Percentiles rank a stretch among this genome's conserved stretches.
Evolutionary conservation across 2,329 filamentous ascomycete genomes (phyloP).

Genomic region (Diaporthe caulivora): DNA sequence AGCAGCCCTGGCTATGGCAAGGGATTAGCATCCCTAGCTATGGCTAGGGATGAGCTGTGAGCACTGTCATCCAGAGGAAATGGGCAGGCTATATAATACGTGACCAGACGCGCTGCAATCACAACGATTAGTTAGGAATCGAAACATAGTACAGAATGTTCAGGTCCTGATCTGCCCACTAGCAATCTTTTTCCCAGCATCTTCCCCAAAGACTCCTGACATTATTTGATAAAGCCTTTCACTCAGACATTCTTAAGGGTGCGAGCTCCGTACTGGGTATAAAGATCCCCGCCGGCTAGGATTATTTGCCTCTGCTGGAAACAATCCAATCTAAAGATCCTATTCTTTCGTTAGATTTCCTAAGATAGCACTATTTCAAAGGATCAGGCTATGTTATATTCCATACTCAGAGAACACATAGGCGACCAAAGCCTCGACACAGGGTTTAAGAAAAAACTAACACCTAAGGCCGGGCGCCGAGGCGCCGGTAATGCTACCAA

Average conservation of each 20-base stretch:
- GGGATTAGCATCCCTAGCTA: too few relatives aligned
- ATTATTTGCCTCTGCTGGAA: slow-evolving; percentile 45
- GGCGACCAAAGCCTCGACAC: slow-evolving; percentile 44
- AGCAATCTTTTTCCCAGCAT: too few relatives aligned
- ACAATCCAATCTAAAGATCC: slow-evolving; percentile 43
- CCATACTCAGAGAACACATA: slow-evolving; percentile 46
- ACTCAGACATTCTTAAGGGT: slow-evolving; percentile 43
- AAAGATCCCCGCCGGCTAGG: slow-evolving; percentile 34
- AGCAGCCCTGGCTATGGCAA: too few relatives aligned
- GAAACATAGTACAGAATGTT: too few relatives aligned
- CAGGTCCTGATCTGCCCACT: too few relatives aligned
- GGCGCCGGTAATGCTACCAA: slow-evolving; percentile 43
- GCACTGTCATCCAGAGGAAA: too few relatives aligned
- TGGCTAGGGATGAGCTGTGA: too few relatives aligned
- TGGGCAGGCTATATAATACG: too few relatives aligned
- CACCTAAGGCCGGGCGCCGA: neutral
- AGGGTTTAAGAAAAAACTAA: neutral
- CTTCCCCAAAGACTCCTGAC: too few relatives aligned
- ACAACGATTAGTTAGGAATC: too few relatives aligned
- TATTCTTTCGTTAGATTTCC: slow-evolving; percentile 41
- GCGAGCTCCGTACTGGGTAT: slow-evolving; percentile 37
- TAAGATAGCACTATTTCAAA: slow-evolving; percentile 1
- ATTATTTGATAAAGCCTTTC: slow-evolving; percentile 44
- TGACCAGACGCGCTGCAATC: too few relatives aligned
- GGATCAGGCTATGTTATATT: slow-evolving; percentile 40